Evolutionary conservation across 2,329 filamentous ascomycete species (phyloP).

Genomic region (Sclerotinia sclerotiorum): DNA sequence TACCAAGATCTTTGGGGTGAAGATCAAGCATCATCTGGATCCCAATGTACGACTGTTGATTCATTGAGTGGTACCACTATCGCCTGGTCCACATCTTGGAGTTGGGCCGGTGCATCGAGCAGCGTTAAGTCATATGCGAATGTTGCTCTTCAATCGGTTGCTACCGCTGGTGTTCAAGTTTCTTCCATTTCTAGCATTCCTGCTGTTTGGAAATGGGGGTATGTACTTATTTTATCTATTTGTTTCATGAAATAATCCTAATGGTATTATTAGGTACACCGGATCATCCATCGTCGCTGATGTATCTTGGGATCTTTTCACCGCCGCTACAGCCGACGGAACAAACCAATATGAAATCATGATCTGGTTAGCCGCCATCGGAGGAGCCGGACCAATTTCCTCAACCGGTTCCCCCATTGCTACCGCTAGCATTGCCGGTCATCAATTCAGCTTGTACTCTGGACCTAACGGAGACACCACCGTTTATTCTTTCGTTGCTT

Average conservation of each 20-base stretch:
- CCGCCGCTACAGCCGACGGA: slow-evolving; percentile 47
- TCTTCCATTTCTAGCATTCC: slow-evolving; percentile 43
- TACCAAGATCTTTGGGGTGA: slow-evolving; percentile 42
- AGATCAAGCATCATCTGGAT: slow-evolving; percentile 12
- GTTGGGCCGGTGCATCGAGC: slow-evolving; percentile 42
- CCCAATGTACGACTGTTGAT: slow-evolving; percentile 44
- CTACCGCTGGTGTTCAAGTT: slow-evolving; percentile 40
- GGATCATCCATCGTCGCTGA: slow-evolving; percentile 53
- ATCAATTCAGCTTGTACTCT: slow-evolving; percentile 57
- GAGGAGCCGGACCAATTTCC: slow-evolving; percentile 57
- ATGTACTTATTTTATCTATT: slow-evolving; percentile 24
- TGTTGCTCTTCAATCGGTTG: slow-evolving; percentile 41
- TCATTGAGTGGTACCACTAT: slow-evolving; percentile 40
- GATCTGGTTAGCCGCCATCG: slow-evolving; percentile 61
- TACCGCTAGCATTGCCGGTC: slow-evolving; percentile 53
- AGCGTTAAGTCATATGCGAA: slow-evolving; percentile 48
- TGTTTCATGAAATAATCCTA: neutral
- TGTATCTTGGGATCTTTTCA: slow-evolving; percentile 64
- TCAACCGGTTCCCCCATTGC: slow-evolving; percentile 53
- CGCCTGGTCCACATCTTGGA: slow-evolving; percentile 45
- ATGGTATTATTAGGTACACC: slow-evolving; percentile 44
- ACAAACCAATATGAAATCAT: slow-evolving; percentile 61
- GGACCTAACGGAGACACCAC: slow-evolving; percentile 58
- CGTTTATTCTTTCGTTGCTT: slow-evolving; percentile 60
- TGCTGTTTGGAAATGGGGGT: slow-evolving; percentile 45